A percentile compares a stretch with the other conserved stretches of the same genome.
Conservation (phyloP, 768 basidiomycete genomes). For the Lentinula raphanica region DNA sequence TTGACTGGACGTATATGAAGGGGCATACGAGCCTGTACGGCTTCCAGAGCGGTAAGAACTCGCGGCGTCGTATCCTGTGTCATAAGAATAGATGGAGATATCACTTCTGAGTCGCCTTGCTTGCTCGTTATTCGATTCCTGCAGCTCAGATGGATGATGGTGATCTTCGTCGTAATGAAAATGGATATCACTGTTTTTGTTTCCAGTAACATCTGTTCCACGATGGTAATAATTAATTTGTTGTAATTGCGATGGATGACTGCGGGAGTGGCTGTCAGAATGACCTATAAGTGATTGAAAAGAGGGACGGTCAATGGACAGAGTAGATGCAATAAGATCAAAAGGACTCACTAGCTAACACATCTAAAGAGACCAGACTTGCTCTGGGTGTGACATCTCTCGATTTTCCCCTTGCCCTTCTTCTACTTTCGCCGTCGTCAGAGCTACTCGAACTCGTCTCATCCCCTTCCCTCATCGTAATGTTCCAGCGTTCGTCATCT, state of each 20-base stretch:
- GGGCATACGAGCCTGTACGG: neutral
- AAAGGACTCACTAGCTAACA: neutral
- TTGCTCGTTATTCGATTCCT: neutral
- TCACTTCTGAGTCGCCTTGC: neutral
- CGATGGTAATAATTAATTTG: constrained; percentile 3
- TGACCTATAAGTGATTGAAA: neutral
- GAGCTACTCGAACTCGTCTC: constrained; percentile 5
- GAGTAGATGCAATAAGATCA: neutral
- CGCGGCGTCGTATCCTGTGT: constrained; percentile 1
- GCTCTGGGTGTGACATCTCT: constrained; percentile 1
- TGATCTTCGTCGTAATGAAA: neutral
- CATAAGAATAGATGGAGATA: neutral
- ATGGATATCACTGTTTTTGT: neutral
- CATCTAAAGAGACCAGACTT: neutral
- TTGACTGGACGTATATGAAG: neutral
- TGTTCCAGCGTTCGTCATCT: neutral
- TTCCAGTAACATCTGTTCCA: neutral
- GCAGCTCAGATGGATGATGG: neutral
- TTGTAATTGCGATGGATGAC: constrained; percentile 6
- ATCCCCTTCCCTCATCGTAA: neutral
- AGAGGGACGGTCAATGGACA: neutral
- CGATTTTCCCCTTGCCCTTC: neutral
- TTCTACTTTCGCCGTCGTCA: neutral
- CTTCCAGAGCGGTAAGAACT: neutral
- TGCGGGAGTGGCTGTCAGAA: neutral